These are phyloP conservation scores for Hyphopichia burtonii DNA, from an alignment of 1,139 yeast species.

Conservation along the genomic window DNA sequence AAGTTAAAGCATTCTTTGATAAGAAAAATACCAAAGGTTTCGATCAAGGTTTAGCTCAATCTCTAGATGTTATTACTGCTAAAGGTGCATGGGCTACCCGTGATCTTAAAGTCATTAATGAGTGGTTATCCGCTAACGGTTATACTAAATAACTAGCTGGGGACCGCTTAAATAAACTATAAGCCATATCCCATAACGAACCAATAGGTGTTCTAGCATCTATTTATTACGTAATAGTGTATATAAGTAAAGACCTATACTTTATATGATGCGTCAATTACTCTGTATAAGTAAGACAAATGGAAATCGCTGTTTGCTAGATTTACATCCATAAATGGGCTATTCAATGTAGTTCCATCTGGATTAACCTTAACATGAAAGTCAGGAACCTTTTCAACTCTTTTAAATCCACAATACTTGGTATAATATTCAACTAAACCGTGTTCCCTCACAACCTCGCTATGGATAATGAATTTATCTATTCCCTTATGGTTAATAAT, in stretches of 20 bases:
- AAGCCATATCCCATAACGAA: not conserved
- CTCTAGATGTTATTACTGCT: conserved; percentile 58
- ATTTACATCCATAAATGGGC: conserved; percentile 31
- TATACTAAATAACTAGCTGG: conserved; percentile 24
- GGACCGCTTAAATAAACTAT: conserved; percentile 1
- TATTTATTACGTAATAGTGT: too few species aligned
- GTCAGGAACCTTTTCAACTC: conserved; percentile 21
- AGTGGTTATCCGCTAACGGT: conserved; percentile 53
- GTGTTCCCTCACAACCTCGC: conserved; percentile 53
- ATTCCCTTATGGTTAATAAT: conserved; percentile 2
- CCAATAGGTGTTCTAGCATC: too few species aligned
- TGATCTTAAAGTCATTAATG: conserved; percentile 39
- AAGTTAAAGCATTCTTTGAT: conserved; percentile 59
- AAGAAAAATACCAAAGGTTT: conserved; percentile 67
- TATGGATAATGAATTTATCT: conserved; percentile 22
- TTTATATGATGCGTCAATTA: conserved; percentile 1
- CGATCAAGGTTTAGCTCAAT: conserved; percentile 70
- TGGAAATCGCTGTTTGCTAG: conserved; percentile 32
- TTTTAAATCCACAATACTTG: conserved; percentile 36
- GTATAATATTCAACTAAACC: conserved; percentile 45
- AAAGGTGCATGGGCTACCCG: conserved; percentile 5
- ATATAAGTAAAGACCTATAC: not conserved
- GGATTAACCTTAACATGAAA: conserved; percentile 15
- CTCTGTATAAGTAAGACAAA: conserved; percentile 28
- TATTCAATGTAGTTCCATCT: conserved; percentile 11